phyloP scores from a whole-genome alignment of 495 filamentous ascomycete genomes.

The Annulohypoxylon maeteangense region DNA sequence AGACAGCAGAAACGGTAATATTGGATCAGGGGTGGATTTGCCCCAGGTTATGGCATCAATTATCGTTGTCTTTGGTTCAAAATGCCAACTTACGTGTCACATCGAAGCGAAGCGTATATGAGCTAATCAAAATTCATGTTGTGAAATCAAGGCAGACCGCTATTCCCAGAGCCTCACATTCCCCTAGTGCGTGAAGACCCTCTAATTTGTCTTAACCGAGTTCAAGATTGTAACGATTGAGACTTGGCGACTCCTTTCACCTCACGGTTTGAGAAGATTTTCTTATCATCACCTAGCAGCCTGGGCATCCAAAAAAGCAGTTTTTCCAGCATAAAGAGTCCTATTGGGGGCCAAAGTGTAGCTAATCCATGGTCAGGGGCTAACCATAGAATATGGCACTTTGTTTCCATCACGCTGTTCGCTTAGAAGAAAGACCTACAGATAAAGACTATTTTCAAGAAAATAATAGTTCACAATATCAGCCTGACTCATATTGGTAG shows the following conservation, averaged over 20 bases:
- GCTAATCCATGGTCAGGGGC: too few relatives aligned
- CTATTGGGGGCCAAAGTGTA: not conserved
- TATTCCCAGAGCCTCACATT: not conserved
- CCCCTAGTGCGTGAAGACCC: not conserved
- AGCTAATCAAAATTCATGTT: not conserved
- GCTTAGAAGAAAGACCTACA: too few relatives aligned
- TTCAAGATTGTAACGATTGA: not conserved
- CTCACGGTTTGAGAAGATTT: not conserved
- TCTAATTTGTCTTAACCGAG: not conserved
- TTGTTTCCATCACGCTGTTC: too few relatives aligned
- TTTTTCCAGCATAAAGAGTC: not conserved
- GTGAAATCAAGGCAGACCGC: not conserved
- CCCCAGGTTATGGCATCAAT: not conserved
- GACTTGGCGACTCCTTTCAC: not conserved
- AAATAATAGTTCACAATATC: too few relatives aligned
- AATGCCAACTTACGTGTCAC: not conserved
- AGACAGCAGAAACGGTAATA: not conserved
- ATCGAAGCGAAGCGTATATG: not conserved
- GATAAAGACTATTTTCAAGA: too few relatives aligned
- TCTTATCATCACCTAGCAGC: not conserved
- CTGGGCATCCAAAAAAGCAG: not conserved
- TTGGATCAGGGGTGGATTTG: not conserved
- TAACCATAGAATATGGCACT: too few relatives aligned
- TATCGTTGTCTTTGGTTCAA: not conserved
- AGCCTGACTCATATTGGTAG: too few relatives aligned